phyloP scores from a whole-genome alignment of 192 early-diverging fungal species.

The Backusella mclennaniae region DNA sequence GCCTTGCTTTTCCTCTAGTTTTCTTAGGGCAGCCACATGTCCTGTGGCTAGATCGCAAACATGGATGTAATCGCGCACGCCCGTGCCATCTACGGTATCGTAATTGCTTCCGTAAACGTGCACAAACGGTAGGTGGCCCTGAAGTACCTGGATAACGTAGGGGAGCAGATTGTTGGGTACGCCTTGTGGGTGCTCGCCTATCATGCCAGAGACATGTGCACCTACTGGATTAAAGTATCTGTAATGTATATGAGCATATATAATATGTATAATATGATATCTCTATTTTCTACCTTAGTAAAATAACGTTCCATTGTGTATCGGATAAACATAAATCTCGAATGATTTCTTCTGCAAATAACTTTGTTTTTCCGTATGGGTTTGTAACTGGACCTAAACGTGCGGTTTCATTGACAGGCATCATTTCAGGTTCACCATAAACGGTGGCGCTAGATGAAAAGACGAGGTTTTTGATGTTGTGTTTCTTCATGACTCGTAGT shows the following conservation, averaged over 20 bases:
- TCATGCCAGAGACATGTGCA: constrained; percentile 84
- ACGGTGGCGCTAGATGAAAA: constrained; percentile 95
- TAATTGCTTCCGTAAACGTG: constrained; percentile 94
- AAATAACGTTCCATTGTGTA: constrained; percentile 59
- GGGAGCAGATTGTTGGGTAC: constrained; percentile 92
- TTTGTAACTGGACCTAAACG: constrained; percentile 74
- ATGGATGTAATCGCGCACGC: constrained; percentile 94
- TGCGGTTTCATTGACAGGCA: constrained; percentile 72
- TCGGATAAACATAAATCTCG: constrained; percentile 66
- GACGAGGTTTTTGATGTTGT: constrained; percentile 84
- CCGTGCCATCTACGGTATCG: constrained; percentile 88
- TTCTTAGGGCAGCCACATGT: constrained; percentile 81
- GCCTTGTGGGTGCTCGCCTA: constrained; percentile 89
- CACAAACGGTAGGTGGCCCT: constrained; percentile 79
- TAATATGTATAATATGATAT: too few relatives aligned
- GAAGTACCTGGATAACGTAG: constrained; percentile 80
- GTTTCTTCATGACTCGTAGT: constrained; percentile 79
- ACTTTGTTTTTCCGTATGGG: constrained; percentile 95
- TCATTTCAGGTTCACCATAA: constrained; percentile 75
- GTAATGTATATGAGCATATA: not conserved
- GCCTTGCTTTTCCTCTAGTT: constrained; percentile 61
- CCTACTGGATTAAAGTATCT: constrained; percentile 96
- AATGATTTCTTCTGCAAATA: constrained; percentile 87
- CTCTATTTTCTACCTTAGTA: constrained; percentile 41
- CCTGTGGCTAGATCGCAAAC: constrained; percentile 91